These are phyloP conservation scores for Kluyveromyces starmeri DNA, from an alignment of 805 yeast genomes.

Conservation along the genomic window DNA sequence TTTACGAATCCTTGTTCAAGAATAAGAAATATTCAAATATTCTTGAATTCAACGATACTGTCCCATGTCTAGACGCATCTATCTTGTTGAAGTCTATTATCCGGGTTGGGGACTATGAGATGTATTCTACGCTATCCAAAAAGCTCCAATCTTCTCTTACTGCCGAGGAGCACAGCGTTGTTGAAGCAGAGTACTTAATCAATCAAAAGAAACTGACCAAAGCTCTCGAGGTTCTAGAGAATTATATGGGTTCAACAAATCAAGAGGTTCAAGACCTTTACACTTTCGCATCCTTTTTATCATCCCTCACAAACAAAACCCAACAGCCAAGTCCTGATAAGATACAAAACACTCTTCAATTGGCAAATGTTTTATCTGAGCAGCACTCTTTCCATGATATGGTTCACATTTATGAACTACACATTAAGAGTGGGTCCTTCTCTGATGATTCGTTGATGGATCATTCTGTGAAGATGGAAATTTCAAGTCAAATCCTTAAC, in stretches of 20 bases:
- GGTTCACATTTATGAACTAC: constrained; percentile 9
- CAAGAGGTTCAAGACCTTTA: constrained; percentile 17
- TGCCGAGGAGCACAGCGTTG: constrained; percentile 8
- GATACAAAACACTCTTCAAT: constrained; percentile 22
- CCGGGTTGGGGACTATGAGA: constrained; percentile 16
- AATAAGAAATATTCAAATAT: constrained; percentile 13
- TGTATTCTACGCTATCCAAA: constrained; percentile 12
- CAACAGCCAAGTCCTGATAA: constrained; percentile 7
- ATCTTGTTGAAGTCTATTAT: constrained; percentile 21
- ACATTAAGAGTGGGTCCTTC: background rate
- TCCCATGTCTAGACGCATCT: constrained; percentile 21
- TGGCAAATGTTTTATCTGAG: constrained; percentile 22
- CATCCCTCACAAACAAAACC: constrained; percentile 13
- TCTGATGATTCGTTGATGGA: constrained; percentile 1
- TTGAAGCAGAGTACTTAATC: constrained; percentile 20
- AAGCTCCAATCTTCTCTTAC: constrained; percentile 14
- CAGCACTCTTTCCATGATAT: constrained; percentile 15
- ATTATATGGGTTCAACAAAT: constrained; percentile 8
- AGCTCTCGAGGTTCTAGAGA: constrained; percentile 13
- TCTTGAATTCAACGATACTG: constrained; percentile 15
- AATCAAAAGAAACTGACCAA: constrained; percentile 16
- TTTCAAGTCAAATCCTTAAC: constrained; percentile 23
- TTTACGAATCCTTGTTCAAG: constrained; percentile 17
- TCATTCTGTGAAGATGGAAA: constrained; percentile 6
- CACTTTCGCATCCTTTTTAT: constrained; percentile 20